phyloP scores from a whole-genome alignment of 805 yeast genomes.

The Wickerhamiella domercqiae region DNA sequence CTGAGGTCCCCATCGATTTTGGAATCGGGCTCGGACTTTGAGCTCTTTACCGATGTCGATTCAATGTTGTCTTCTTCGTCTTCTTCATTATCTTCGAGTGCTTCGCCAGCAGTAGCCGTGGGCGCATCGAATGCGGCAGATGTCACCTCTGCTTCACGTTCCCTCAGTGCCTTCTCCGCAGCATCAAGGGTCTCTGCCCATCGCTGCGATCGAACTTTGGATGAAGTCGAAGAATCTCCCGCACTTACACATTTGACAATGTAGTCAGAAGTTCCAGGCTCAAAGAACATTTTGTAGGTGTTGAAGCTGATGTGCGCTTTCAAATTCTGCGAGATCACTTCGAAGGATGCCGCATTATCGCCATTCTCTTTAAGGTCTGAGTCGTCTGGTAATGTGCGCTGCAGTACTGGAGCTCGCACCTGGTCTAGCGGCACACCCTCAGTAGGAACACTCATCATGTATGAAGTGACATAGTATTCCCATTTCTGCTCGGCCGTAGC shows the following conservation, averaged over 20 bases:
- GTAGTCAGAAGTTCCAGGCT: constrained; percentile 62
- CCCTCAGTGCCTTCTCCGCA: constrained; percentile 11
- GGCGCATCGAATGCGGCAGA: background rate
- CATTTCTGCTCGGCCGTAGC: constrained; percentile 64
- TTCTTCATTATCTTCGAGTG: background rate
- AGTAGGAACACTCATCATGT: constrained; percentile 89
- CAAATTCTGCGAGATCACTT: constrained; percentile 51
- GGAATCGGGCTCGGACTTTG: background rate
- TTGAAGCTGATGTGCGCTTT: constrained; percentile 66
- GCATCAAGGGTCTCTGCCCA: constrained; percentile 11
- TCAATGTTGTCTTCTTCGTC: constrained; percentile 1
- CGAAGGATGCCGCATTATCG: constrained; percentile 23
- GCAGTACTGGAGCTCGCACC: constrained; percentile 66
- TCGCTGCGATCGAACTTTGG: constrained; percentile 6
- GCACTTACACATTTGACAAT: constrained; percentile 24
- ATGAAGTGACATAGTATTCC: constrained; percentile 87
- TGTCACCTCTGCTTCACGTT: constrained; percentile 13
- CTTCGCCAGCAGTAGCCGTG: background rate
- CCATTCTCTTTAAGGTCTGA: constrained; percentile 9
- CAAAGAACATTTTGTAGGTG: constrained; percentile 69
- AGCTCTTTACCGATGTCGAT: background rate
- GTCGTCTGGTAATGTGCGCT: constrained; percentile 25
- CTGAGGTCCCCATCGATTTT: background rate
- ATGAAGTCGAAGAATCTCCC: constrained; percentile 5
- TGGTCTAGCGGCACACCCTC: constrained; percentile 79